A percentile compares a stretch with the other conserved stretches of the same genome.
Conservation (phyloP, 441 rosid genomes). For the Eutrema salsugineum region DNA sequence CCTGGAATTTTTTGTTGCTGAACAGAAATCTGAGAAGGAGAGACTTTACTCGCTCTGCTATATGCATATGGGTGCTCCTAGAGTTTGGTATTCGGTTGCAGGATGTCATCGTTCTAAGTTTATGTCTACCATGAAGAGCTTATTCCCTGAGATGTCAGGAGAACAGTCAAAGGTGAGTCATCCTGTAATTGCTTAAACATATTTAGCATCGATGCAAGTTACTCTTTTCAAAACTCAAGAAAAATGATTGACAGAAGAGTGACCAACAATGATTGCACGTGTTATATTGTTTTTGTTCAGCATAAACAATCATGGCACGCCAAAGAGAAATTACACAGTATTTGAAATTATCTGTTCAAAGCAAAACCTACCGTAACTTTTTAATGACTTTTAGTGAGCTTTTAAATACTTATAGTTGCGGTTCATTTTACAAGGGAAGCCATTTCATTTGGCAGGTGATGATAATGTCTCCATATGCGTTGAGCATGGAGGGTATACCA, state of each 20-base stretch:
- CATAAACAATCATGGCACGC: background rate
- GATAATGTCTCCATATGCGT: conserved; percentile 41
- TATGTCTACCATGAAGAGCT: conserved; percentile 37
- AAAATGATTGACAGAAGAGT: background rate
- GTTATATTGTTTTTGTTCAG: background rate
- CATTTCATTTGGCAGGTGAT: conserved; percentile 42
- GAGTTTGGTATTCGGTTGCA: conserved; percentile 62
- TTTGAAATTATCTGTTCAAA: conserved; percentile 11
- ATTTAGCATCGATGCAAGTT: conserved; percentile 14
- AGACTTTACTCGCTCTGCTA: conserved; percentile 53
- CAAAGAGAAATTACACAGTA: background rate
- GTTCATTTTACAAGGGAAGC: background rate
- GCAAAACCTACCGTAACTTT: background rate
- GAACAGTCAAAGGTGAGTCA: conserved; percentile 28
- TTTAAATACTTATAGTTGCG: background rate
- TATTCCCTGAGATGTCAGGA: conserved; percentile 27
- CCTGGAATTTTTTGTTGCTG: conserved; percentile 15
- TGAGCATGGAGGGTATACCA: conserved; percentile 65
- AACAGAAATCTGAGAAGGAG: conserved; percentile 67
- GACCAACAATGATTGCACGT: background rate
- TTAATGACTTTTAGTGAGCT: background rate
- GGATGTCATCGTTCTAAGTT: conserved; percentile 38
- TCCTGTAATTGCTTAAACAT: conserved; percentile 36
- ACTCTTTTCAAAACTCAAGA: background rate
- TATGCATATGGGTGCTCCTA: conserved; percentile 65